Evolutionary conservation across 73 alveolate genomes (phyloP).

Genomic region (Paramecium sonneborni): DNA sequence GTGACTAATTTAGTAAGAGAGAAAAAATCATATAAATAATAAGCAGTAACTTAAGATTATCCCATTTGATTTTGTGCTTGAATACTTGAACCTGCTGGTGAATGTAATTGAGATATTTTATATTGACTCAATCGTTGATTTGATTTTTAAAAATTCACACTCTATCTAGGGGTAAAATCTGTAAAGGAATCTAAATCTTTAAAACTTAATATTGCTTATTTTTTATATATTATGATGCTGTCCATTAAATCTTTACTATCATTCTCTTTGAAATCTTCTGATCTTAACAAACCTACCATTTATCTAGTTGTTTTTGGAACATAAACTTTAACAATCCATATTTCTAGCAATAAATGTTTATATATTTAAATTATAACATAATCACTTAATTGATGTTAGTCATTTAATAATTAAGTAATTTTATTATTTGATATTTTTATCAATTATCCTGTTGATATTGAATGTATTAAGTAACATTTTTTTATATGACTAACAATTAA

Average conservation of each 20-base stretch:
- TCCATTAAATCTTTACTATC: slow-evolving; percentile 1
- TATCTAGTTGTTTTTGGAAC: slow-evolving; percentile 47
- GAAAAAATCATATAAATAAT: background rate
- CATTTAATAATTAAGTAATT: background rate
- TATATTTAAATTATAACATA: background rate
- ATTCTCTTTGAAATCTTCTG: background rate
- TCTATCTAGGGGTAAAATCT: background rate
- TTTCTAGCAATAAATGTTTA: background rate
- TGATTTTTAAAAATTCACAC: background rate
- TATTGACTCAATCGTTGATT: background rate
- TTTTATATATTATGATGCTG: background rate
- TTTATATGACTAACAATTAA: background rate
- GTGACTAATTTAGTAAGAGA: background rate
- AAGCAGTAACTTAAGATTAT: background rate
- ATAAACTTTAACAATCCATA: slow-evolving; percentile 28
- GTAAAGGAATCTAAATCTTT: background rate
- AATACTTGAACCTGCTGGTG: background rate
- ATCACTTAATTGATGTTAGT: background rate
- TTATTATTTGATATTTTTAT: slow-evolving; percentile 17
- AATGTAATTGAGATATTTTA: background rate
- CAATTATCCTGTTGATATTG: background rate
- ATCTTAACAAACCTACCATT: background rate
- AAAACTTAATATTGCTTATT: background rate
- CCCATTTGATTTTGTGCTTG: background rate
- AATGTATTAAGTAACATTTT: background rate